These are phyloP conservation scores for Phtheirospermum japonicum DNA, from an alignment of 257 asterid genomes.

Conservation along the genomic window DNA sequence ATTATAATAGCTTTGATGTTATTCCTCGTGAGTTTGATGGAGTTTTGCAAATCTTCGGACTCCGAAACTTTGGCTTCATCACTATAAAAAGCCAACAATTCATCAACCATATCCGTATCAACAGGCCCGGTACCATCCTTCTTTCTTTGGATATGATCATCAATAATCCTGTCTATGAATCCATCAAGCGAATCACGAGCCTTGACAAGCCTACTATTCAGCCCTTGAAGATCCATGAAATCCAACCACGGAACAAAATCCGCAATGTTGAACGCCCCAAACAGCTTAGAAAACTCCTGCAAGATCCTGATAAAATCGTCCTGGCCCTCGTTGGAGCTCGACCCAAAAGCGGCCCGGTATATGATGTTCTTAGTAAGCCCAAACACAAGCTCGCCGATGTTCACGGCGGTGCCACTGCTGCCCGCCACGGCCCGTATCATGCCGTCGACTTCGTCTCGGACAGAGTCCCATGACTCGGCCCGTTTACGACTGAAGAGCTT, in stretches of 20 bases:
- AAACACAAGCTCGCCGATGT: conserved; percentile 76
- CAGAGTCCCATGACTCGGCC: conserved; percentile 92
- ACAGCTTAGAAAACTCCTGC: conserved; percentile 76
- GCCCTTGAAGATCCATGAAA: conserved; percentile 59
- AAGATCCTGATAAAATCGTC: conserved; percentile 57
- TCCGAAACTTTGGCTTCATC: conserved; percentile 43
- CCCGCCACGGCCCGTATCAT: conserved; percentile 40
- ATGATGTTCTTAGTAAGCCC: conserved; percentile 60
- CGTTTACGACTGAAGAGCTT: conserved; percentile 78
- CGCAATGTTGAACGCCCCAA: conserved; percentile 69
- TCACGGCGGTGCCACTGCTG: conserved; percentile 37
- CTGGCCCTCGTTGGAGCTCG: conserved; percentile 59
- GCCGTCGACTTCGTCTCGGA: conserved; percentile 64
- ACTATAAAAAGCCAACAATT: conserved; percentile 58
- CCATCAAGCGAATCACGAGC: conserved; percentile 79
- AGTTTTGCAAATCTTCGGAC: conserved; percentile 49
- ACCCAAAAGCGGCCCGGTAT: conserved; percentile 79
- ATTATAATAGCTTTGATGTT: conserved; percentile 84
- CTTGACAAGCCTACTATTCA: conserved; percentile 41
- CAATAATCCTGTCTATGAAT: conserved; percentile 63
- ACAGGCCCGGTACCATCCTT: conserved; percentile 15
- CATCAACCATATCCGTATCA: conserved; percentile 82
- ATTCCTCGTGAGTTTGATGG: conserved; percentile 55
- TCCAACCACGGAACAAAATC: conserved; percentile 68
- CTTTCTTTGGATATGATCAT: conserved; percentile 53